Evolutionary conservation across 2,329 filamentous ascomycete genomes (phyloP).

Genomic region (Paracoccidioides brasiliensis): DNA sequence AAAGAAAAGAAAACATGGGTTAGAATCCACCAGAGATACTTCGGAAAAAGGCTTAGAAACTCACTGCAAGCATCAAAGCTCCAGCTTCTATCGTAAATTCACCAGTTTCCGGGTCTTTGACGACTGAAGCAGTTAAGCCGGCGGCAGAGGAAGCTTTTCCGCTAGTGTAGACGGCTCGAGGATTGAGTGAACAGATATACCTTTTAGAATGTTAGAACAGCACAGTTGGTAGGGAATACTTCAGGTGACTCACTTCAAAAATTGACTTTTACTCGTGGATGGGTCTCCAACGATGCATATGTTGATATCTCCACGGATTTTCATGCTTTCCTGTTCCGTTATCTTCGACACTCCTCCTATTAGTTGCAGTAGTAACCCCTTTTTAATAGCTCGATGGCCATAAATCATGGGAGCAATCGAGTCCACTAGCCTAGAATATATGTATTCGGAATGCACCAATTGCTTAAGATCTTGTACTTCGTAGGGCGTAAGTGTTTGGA

Average conservation of each 20-base stretch:
- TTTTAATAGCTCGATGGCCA: slow-evolving; percentile 94
- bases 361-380: slow-evolving; percentile 82
- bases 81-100: slow-evolving; percentile 98
- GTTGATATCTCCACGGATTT: slow-evolving; percentile 92
- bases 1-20: background rate
- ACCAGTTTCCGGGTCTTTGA: slow-evolving; percentile 96
- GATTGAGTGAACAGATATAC: slow-evolving; percentile 93
- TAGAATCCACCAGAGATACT: background rate
- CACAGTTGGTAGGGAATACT: background rate
- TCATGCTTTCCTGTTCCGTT: slow-evolving; percentile 78
- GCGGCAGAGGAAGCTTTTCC: slow-evolving; percentile 95
- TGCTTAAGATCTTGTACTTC: slow-evolving; percentile 85
- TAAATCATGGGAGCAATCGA: slow-evolving; percentile 96
- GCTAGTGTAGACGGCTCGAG: slow-evolving; percentile 90
- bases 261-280: slow-evolving; percentile 94
- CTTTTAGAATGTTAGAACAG: slow-evolving; percentile 16
- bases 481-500: slow-evolving; percentile 68
- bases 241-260: slow-evolving; percentile 53
- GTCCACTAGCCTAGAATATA: slow-evolving; percentile 83
- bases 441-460: slow-evolving; percentile 92
- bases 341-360: slow-evolving; percentile 92
- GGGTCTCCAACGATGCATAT: slow-evolving; percentile 97
- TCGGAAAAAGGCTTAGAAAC: slow-evolving; percentile 4
- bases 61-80: slow-evolving; percentile 80
- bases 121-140: slow-evolving; percentile 89